phyloP scores from a whole-genome alignment of 805 yeast genomes.

The Cyberlindnera xishuangbannaensis region DNA sequence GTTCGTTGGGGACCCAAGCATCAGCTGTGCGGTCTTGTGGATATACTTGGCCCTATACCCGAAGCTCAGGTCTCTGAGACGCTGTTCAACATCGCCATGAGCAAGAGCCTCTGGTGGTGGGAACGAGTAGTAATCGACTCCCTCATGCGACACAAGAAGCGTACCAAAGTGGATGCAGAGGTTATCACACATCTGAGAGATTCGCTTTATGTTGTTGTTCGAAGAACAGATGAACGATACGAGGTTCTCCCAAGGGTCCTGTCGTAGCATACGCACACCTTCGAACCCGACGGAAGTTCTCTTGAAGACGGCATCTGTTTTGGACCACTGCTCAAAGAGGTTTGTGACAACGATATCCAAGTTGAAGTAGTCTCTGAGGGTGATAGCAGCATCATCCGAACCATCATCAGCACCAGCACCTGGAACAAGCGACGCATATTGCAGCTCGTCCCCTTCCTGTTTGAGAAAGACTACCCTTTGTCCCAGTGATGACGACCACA shows the following conservation, averaged over 20 bases:
- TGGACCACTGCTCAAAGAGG: constrained; percentile 59
- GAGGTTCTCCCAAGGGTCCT: constrained; percentile 96
- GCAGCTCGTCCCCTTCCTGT: constrained; percentile 48
- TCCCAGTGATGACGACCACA: constrained; percentile 60
- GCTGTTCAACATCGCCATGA: constrained; percentile 35
- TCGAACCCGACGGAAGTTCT: constrained; percentile 34
- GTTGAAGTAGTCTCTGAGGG: constrained; percentile 67
- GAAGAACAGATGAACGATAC: constrained; percentile 90
- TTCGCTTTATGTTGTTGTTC: constrained; percentile 92
- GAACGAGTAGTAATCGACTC: constrained; percentile 58
- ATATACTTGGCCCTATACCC: constrained; percentile 93
- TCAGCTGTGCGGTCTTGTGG: constrained; percentile 58
- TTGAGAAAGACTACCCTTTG: constrained; percentile 58
- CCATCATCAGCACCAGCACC: too few species aligned
- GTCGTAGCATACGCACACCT: constrained; percentile 82
- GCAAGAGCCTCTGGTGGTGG: constrained; percentile 59
- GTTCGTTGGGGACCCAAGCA: constrained; percentile 31
- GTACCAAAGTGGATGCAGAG: constrained; percentile 69
- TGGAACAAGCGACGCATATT: constrained; percentile 46
- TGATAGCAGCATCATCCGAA: constrained; percentile 31
- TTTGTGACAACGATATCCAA: constrained; percentile 46
- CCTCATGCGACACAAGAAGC: constrained; percentile 46
- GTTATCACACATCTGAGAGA: constrained; percentile 85
- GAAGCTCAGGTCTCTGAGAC: constrained; percentile 47
- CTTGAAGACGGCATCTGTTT: constrained; percentile 45